Percentiles rank a stretch among this genome's conserved stretches.
phyloP scores from a whole-genome alignment of 768 basidiomycete genomes.

The Kwoniella sp. region DNA sequence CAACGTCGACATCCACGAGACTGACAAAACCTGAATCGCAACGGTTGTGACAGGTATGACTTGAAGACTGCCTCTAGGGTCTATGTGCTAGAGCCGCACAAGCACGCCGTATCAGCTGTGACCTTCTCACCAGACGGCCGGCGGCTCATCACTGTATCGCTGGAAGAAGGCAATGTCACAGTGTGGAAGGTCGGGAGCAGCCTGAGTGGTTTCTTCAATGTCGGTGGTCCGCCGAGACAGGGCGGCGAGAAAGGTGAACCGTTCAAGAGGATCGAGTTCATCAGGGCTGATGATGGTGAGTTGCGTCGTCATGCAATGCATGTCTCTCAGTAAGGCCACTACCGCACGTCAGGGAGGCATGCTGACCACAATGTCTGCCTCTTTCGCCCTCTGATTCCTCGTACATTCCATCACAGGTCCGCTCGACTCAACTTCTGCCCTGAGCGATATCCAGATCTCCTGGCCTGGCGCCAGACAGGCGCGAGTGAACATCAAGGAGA shows the following conservation, averaged over 20 bases:
- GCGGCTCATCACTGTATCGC: constrained; percentile 79
- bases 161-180: constrained; percentile 79
- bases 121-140: constrained; percentile 94
- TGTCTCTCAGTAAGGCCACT: neutral
- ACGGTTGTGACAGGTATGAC: constrained; percentile 77
- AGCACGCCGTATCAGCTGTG: constrained; percentile 75
- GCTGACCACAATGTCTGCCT: neutral
- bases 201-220: constrained; percentile 81
- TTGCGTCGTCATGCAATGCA: constrained; percentile 6
- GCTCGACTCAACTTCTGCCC: constrained; percentile 66
- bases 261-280: constrained; percentile 83
- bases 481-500: constrained; percentile 77
- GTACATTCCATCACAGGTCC: constrained; percentile 56
- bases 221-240: constrained; percentile 87
- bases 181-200: constrained; percentile 97
- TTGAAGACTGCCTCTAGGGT: constrained; percentile 91
- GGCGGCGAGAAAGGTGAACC: constrained; percentile 75
- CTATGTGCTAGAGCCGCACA: constrained; percentile 92
- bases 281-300: constrained; percentile 80
- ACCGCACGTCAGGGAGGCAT: neutral
- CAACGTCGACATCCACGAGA: too few relatives aligned
- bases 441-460: constrained; percentile 76
- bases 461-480: constrained; percentile 86
- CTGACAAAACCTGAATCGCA: neutral
- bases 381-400: neutral